These are phyloP conservation scores for Ceratocystis diversiconidia DNA, from an alignment of 2,329 filamentous ascomycete species.

Conservation along the genomic window DNA sequence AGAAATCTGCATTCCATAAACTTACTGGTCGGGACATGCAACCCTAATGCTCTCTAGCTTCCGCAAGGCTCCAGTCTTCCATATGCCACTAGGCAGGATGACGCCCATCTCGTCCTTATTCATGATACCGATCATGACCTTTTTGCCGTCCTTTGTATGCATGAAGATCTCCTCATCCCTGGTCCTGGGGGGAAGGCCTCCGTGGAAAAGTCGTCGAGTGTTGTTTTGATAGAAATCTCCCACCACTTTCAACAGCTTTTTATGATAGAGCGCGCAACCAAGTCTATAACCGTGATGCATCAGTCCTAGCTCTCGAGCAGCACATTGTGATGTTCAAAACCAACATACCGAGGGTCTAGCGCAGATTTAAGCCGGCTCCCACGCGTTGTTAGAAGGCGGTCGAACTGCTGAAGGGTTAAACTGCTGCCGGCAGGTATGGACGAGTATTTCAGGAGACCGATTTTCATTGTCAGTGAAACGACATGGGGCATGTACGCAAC, in stretches of 20 bases:
- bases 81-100: background rate
- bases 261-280: background rate
- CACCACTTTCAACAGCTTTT: background rate
- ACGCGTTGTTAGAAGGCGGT: background rate
- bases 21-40: constrained; percentile 5
- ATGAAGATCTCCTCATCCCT: background rate
- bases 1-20: background rate
- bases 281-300: background rate
- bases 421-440: background rate
- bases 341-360: background rate
- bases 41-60: constrained; percentile 2
- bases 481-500: background rate
- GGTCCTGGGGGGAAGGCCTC: background rate
- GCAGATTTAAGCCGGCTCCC: background rate
- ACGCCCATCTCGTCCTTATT: background rate
- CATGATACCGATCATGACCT: background rate
- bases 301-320: background rate
- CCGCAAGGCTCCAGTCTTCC: background rate
- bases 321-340: background rate
- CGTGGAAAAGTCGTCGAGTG: background rate
- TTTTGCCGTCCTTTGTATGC: background rate
- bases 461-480: background rate
- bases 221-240: background rate
- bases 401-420: background rate
- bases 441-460: background rate